phyloP scores from a whole-genome alignment of 805 yeast species.

The Yarrowia sp. region DNA sequence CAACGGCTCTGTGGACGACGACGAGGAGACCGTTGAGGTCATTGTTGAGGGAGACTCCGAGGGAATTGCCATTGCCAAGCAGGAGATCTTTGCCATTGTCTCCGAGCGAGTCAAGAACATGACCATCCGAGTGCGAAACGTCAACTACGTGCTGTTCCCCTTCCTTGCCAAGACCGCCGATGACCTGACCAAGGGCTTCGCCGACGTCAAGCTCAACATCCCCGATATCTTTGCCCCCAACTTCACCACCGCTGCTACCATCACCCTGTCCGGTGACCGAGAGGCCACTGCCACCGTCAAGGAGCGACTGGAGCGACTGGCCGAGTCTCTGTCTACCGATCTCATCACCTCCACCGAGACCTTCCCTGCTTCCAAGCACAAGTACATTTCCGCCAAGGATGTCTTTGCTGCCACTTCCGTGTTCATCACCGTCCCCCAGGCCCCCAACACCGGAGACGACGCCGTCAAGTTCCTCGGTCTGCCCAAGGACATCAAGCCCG shows the following conservation, averaged over 20 bases:
- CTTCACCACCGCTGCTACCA: slow-evolving; percentile 37
- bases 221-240: slow-evolving; percentile 29
- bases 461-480: slow-evolving; percentile 58
- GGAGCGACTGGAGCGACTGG: slow-evolving; percentile 47
- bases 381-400: slow-evolving; percentile 48
- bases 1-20: slow-evolving; percentile 43
- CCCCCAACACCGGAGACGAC: slow-evolving; percentile 47
- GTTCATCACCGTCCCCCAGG: slow-evolving; percentile 33
- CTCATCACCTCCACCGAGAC: slow-evolving; percentile 55
- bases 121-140: slow-evolving; percentile 32
- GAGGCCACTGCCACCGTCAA: slow-evolving; percentile 59
- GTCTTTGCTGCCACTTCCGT: slow-evolving; percentile 38
- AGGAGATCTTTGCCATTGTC: slow-evolving; percentile 67
- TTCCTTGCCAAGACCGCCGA: slow-evolving; percentile 40
- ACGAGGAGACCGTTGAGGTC: slow-evolving; percentile 60
- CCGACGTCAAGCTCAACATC: slow-evolving; percentile 33
- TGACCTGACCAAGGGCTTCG: slow-evolving; percentile 37
- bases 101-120: slow-evolving; percentile 61
- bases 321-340: slow-evolving; percentile 47
- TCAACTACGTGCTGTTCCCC: slow-evolving; percentile 34
- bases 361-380: slow-evolving; percentile 68
- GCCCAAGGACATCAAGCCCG: slow-evolving; percentile 52
- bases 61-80: slow-evolving; percentile 73
- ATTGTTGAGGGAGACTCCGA: slow-evolving; percentile 79
- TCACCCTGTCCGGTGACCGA: slow-evolving; percentile 69